Evolutionary conservation across 495 filamentous ascomycete genomes (phyloP).

Genomic region (Podospora conica): DNA sequence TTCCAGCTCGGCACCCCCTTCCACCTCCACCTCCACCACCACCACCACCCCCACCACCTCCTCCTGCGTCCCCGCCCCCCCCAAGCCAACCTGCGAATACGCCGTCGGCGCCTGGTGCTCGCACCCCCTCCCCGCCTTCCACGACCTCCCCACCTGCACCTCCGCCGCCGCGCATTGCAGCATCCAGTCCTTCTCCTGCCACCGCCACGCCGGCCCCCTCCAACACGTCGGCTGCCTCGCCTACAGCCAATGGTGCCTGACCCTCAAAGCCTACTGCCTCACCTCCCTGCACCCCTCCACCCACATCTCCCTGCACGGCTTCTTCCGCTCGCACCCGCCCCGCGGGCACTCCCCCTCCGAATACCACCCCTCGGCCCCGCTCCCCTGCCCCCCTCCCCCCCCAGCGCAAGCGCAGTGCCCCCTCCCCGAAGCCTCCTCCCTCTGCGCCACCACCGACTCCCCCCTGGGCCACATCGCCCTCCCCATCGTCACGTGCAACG

Average conservation of each 20-base stretch:
- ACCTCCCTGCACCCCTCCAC: slow-evolving; percentile 9
- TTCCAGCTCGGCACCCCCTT: not conserved
- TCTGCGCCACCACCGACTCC: slow-evolving; percentile 34
- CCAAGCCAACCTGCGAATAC: slow-evolving; percentile 40
- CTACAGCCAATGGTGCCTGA: slow-evolving; percentile 38
- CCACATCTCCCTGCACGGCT: slow-evolving; percentile 31
- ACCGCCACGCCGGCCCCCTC: slow-evolving; percentile 41
- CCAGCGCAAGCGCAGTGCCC: slow-evolving; percentile 27
- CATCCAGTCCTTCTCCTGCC: slow-evolving; percentile 43
- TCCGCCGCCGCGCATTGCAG: slow-evolving; percentile 32
- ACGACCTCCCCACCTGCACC: slow-evolving; percentile 33
- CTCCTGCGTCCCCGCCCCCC: slow-evolving; percentile 32
- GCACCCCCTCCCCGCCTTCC: slow-evolving; percentile 39
- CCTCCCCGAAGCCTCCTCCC: slow-evolving; percentile 38
- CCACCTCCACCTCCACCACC: not conserved
- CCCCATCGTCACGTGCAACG: slow-evolving; percentile 47
- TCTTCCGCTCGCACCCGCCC: slow-evolving; percentile 30
- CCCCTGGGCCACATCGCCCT: slow-evolving; percentile 45
- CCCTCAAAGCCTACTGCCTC: slow-evolving; percentile 35
- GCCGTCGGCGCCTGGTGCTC: slow-evolving; percentile 48
- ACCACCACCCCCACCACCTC: slow-evolving; percentile 32
- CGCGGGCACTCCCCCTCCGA: slow-evolving; percentile 23
- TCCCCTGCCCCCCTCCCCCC: slow-evolving; percentile 14
- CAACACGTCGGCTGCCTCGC: slow-evolving; percentile 41
- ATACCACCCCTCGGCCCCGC: slow-evolving; percentile 29